Base-by-base conservation (phyloP, 2,329 filamentous ascomycete species). In the Daldinia sp. region DNA sequence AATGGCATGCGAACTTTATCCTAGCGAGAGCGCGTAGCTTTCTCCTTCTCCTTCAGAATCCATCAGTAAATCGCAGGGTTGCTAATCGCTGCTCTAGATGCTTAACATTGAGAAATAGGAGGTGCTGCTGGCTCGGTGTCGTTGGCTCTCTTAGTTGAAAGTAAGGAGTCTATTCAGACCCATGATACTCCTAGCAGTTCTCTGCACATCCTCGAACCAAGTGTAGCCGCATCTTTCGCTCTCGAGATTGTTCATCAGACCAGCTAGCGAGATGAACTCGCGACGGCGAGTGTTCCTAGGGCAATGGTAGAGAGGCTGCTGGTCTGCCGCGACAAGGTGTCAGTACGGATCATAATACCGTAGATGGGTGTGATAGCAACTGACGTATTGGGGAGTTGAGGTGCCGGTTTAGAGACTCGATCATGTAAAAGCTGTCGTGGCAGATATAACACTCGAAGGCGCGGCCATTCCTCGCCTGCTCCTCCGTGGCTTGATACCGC, bases 191-290 rank as follows among this genome's bases (percentile, higher is more conserved):
- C 21, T 2, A 13, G n/a, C 27, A 3, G 29, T 15, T 8, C 13
- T 45, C 39, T 45, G 39, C 13, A 45, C 39, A 23, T 45, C 69
- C 17, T 75, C 70, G 35, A 81, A 80, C 3, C 74, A 72, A 56
- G 77, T 78, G 32, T 69, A 77, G 0, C 75, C 73, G 55, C 80
- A 83, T 1, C 63, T 61, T 62, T 81, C 79, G 66, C 79, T 81
- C 70, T 82, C 80, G 9, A 80, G 63, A 39, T 82, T 79, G 51
- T 78, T 79, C 60, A 81, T 73, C 3, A 79, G 58, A 0, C 60
- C 75, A 1, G 77, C 78, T 3, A 82, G 65, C 0, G 71, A 77
- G 39, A 68, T 77, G 59, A 81, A 82, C 19, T 82, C 73, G 11
- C 43, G 66, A 0, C 58, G 21, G 57, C 80, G 82, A 10, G 3